Base-by-base conservation (phyloP, 1,139 yeast species). In the Pichia sp. region DNA sequence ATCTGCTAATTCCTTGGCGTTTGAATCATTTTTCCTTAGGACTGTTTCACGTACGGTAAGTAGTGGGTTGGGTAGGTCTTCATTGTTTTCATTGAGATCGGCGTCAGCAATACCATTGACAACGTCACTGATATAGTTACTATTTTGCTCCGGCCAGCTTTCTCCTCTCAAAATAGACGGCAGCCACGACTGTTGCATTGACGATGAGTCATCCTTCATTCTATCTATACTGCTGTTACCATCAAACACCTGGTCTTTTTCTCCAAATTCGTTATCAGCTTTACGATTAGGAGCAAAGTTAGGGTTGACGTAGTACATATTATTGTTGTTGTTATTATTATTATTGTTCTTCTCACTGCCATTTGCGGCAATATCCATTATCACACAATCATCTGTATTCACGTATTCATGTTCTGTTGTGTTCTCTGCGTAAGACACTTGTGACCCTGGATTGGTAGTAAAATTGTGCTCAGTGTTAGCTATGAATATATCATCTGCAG, bases 81-180 rank as follows among this genome's bases (percentile, higher is more conserved):
- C 23, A 16, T 45, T n/a, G 47, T 10, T 13, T 13, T 49, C 45
- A 10, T 50, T 32, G 7, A 19, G 43, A 41, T n/a, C 32, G 6
- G 30, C 51, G 10, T 40, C 50, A 44, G 40, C 43, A 2, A 46
- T 49, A 41, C 45, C 53, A 23, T 52, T 36, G 15, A 36, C 40
- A 5, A 36, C 15, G 15, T 36, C 55, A 29, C 47, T 45, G 7
- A 52, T 47, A 34, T 42, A 49, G 1, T 36, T 43, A 29, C 47
- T 45, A 13, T 50, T 47, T 8, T 48, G 38, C 7, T 59, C 62
- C 1, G 67, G 64, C 71, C 71, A 67, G 23, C 57, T 54, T 41
- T 67, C 62, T 34, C 56, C 63, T 44, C 54, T 57, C 34, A 67
- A 49, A 19, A 65, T 59, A 10, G 62, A 62, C 0, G 70, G 70